Percentiles rank a stretch among this genome's conserved stretches.
phyloP scores from a whole-genome alignment of 257 asterid species.

The Capsicum pubescens region DNA sequence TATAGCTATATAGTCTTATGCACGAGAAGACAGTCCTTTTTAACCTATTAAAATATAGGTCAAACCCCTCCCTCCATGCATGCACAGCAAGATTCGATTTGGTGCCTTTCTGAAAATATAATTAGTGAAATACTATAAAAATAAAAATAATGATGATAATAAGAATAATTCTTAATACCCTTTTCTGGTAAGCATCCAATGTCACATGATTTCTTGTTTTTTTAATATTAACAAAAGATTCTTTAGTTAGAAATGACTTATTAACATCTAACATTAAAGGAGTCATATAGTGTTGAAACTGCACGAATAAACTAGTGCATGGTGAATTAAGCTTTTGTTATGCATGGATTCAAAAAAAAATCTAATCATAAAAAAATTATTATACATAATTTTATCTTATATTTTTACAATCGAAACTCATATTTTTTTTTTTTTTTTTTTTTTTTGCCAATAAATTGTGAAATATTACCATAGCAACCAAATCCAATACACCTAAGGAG shows the following conservation, averaged over 20 bases:
- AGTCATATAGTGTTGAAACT: neutral
- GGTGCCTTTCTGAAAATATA: neutral
- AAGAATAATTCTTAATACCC: slow-evolving; percentile 1
- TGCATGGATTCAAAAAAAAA: too few species aligned
- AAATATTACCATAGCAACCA: too few species aligned
- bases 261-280: neutral
- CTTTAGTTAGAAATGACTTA: neutral
- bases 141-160: neutral
- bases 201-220: neutral
- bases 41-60: neutral
- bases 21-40: neutral
- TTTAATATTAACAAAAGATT: neutral
- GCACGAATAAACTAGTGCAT: too few species aligned
- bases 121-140: neutral
- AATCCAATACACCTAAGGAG: too few species aligned
- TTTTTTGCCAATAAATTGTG: too few species aligned
- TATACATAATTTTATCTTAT: too few species aligned
- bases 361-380: too few species aligned
- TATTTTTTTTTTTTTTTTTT: too few species aligned
- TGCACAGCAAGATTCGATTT: slow-evolving; percentile 29
- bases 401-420: too few species aligned
- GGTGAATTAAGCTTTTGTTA: too few species aligned
- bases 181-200: neutral
- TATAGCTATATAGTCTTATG: neutral
- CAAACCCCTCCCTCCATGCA: neutral